Percentiles rank a stretch among this genome's conserved stretches.
Evolutionary conservation across 805 yeast species (phyloP).

Genomic region (Kodamaea kaohsiungensis): DNA sequence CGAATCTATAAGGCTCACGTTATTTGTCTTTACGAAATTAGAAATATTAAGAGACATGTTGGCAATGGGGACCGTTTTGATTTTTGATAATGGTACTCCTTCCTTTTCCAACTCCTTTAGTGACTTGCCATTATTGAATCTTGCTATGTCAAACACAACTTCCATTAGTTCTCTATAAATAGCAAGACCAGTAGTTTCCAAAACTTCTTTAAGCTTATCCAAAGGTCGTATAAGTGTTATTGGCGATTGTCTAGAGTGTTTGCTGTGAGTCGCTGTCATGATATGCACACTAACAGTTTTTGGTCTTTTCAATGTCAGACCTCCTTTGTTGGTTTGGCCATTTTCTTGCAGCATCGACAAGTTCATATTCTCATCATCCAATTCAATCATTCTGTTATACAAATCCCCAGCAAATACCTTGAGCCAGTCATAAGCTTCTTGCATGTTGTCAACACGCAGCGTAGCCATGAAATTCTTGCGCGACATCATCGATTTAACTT

Average conservation of each 20-base stretch:
- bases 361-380: conserved; percentile 62
- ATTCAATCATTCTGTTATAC: conserved; percentile 65
- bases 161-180: conserved; percentile 44
- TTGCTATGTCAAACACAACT: conserved; percentile 19
- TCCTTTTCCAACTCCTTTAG: conserved; percentile 20
- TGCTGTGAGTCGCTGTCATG: conserved; percentile 20
- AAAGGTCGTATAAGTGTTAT: conserved; percentile 38
- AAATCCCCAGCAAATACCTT: conserved; percentile 82
- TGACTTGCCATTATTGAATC: conserved; percentile 22
- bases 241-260: conserved; percentile 44
- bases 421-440: conserved; percentile 76
- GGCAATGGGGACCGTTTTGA: conserved; percentile 43
- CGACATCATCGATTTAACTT: conserved; percentile 85
- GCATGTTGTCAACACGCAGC: conserved; percentile 36
- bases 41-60: conserved; percentile 54
- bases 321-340: conserved; percentile 22
- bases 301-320: conserved; percentile 45
- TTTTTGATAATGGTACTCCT: conserved; percentile 13
- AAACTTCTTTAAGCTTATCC: conserved; percentile 26
- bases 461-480: conserved; percentile 72
- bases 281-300: conserved; percentile 50
- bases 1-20: conserved; percentile 34
- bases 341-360: conserved; percentile 24
- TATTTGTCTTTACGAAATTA: conserved; percentile 50
- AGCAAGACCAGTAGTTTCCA: conserved; percentile 27